Evolutionary conservation across 805 yeast species (phyloP), one percentile per base, ranked within the genome.

Genomic region (Candida nemodendra): DNA sequence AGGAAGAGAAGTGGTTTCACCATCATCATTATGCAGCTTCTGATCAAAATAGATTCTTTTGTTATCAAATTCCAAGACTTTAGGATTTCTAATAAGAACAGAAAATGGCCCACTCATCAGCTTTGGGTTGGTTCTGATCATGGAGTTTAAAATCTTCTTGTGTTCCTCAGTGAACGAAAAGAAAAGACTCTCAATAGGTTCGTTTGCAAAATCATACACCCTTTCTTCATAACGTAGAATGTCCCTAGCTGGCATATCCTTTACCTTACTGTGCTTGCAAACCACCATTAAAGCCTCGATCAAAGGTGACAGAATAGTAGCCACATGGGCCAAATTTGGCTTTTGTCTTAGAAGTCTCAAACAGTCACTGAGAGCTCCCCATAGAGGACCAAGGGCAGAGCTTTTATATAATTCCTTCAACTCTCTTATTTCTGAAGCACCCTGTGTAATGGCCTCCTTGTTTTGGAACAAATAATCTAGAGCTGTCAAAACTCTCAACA

Each of bases 41-140:
- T 91, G 74, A 48, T 79, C 85, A 56, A 93, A 91, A 62, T 81
- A 89, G 50, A 81, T 81, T 54, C 86, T 76, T 65, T 95, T 93
- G 65, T 90, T 93, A 62, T 93, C 98, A 65, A 93, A 93, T 53
- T 93, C 98, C 47, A 93, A 66, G 2, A 90, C 91, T 55, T 81
- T 80, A 6, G 96, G 93, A 56, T 88, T 91, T 51, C 83, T 74
- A 12, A 93, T 91, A 50, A 93, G 69, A 71, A 89, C 80, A 1
- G 95, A 78, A 57, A 93, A 89, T 12, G 98, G 95, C 0, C 99
- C 99, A 60, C 91, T 84, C 95, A 91, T 86, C 50, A 93, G 70
- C 51, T 89, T 86, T 1, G 97, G 95, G 60, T 88, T 90, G 14
- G 83, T 74, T 45, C 96, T 72, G 19, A 93, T 91, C 95, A 93